A percentile compares a stretch with the other conserved stretches of the same genome.
Conservation (phyloP, 805 yeast genomes). For the Tetrapisispora nanseiensis region DNA sequence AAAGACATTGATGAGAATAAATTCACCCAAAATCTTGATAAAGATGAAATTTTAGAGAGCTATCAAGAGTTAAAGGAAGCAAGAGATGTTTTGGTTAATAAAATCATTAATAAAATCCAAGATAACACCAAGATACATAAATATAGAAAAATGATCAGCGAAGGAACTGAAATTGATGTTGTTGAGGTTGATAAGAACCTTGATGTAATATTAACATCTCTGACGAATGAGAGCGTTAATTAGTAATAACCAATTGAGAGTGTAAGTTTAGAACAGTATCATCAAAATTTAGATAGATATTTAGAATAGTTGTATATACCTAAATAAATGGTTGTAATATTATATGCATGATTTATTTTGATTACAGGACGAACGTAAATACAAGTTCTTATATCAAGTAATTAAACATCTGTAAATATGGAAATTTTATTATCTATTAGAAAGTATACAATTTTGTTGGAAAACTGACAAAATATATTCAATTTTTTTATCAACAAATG, state of each 20-base stretch:
- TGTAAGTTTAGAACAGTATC: background rate
- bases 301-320: background rate
- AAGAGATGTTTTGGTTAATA: constrained; percentile 30
- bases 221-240: constrained; percentile 5
- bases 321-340: constrained; percentile 2
- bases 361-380: no score
- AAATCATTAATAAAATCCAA: constrained; percentile 28
- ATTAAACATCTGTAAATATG: no score
- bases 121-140: constrained; percentile 49
- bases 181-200: constrained; percentile 59
- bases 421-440: background rate
- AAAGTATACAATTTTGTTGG: background rate
- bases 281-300: background rate
- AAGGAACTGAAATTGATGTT: constrained; percentile 57
- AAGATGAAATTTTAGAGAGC: constrained; percentile 17
- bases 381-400: no score
- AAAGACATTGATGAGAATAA: constrained; percentile 9
- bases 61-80: constrained; percentile 37
- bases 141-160: constrained; percentile 57
- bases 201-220: constrained; percentile 42
- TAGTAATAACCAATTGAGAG: background rate
- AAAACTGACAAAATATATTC: background rate
- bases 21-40: constrained; percentile 9
- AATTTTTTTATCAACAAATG: background rate
- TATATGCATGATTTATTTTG: no score